A percentile compares a stretch with the other conserved stretches of the same genome.
These are phyloP conservation scores for Ascobolus immersus DNA, from an alignment of 495 filamentous ascomycete species.

Conservation along the genomic window DNA sequence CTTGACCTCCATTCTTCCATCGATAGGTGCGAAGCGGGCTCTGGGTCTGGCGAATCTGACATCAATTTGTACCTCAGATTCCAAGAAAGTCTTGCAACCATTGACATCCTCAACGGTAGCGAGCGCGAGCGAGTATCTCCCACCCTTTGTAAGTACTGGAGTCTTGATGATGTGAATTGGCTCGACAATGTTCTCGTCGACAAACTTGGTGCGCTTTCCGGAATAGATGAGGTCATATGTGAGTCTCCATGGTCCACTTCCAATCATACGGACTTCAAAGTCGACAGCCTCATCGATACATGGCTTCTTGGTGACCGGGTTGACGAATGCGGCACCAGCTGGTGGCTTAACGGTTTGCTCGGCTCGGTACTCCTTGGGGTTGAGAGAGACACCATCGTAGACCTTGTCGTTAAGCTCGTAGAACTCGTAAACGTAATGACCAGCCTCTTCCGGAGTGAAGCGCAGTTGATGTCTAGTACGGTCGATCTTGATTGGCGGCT, in stretches of 20 bases:
- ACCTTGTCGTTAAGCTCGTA: conserved; percentile 51
- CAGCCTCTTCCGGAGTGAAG: conserved; percentile 55
- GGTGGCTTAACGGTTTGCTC: conserved; percentile 84
- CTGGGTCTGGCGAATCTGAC: conserved; percentile 69
- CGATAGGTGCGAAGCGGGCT: conserved; percentile 56
- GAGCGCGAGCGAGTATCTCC: conserved; percentile 64
- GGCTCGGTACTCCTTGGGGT: conserved; percentile 27
- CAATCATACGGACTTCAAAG: conserved; percentile 45
- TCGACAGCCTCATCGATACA: conserved; percentile 63
- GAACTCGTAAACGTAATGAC: conserved; percentile 70
- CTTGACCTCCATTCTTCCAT: conserved; percentile 42
- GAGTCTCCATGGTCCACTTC: conserved; percentile 64
- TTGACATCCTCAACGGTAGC: conserved; percentile 63
- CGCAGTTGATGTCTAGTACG: conserved; percentile 55
- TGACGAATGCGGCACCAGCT: conserved; percentile 48
- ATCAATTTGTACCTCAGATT: conserved; percentile 54
- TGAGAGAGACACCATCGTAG: conserved; percentile 36
- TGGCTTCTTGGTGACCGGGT: conserved; percentile 24
- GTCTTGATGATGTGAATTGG: conserved; percentile 44
- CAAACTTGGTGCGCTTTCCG: conserved; percentile 48
- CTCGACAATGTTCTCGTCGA: conserved; percentile 33
- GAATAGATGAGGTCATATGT: conserved; percentile 88
- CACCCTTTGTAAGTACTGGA: conserved; percentile 43
- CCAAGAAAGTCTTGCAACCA: conserved; percentile 58
- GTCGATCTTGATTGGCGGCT: conserved; percentile 27